Evolutionary conservation across 2,329 filamentous ascomycete genomes (phyloP).

Genomic region (Arthroderma sp.): DNA sequence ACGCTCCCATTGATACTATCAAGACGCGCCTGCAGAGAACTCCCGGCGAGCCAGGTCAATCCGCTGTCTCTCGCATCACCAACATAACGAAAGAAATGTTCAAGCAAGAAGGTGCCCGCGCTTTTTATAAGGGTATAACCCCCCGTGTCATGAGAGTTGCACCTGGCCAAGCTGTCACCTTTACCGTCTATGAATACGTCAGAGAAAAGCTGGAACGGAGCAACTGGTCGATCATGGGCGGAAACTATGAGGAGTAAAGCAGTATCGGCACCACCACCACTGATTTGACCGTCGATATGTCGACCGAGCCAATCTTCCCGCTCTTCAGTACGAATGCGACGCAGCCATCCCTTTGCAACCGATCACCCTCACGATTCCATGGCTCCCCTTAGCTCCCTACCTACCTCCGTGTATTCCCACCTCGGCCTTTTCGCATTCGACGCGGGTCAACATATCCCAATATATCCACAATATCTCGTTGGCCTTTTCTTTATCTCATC

Average conservation of each 20-base stretch:
- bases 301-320: too few relatives aligned
- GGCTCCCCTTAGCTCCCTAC: too few relatives aligned
- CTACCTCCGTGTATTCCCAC: too few relatives aligned
- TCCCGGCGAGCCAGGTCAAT: conserved; percentile 67
- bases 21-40: conserved; percentile 93
- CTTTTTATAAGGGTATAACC: conserved; percentile 99
- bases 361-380: too few relatives aligned
- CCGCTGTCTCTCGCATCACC: conserved; percentile 64
- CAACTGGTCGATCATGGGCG: conserved; percentile 45
- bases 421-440: too few relatives aligned
- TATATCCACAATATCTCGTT: too few relatives aligned
- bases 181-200: conserved; percentile 63
- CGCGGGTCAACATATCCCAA: too few relatives aligned
- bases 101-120: conserved; percentile 82
- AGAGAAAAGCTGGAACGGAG: conserved; percentile 60
- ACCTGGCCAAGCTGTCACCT: conserved; percentile 75
- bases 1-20: conserved; percentile 97
- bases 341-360: too few relatives aligned
- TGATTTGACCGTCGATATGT: too few relatives aligned
- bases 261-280: not conserved
- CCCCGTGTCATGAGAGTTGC: conserved; percentile 95
- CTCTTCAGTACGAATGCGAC: too few relatives aligned
- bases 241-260: conserved; percentile 51
- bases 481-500: too few relatives aligned
- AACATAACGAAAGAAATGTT: conserved; percentile 74